These are phyloP conservation scores for Alternaria novae-zelandiae DNA, from an alignment of 2,329 filamentous ascomycete genomes.

Conservation along the genomic window DNA sequence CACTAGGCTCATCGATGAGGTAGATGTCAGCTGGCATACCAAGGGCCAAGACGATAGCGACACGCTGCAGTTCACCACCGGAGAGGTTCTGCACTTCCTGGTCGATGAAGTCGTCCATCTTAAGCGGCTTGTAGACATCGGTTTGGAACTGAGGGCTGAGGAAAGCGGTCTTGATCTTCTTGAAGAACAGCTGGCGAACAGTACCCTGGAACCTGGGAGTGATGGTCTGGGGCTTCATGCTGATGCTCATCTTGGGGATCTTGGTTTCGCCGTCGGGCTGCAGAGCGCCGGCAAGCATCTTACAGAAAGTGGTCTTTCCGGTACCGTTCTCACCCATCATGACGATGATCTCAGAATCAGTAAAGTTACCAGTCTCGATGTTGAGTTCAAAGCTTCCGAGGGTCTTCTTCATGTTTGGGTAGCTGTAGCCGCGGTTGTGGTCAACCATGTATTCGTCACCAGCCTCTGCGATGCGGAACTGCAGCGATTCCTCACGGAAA, in stretches of 20 bases:
- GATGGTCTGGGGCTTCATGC: conserved; percentile 99
- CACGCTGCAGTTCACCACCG: conserved; percentile 98
- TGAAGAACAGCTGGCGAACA: conserved; percentile 97
- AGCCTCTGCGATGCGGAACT: conserved; percentile 91
- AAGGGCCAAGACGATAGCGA: conserved; percentile 95
- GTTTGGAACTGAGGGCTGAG: conserved; percentile 98
- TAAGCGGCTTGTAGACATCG: conserved; percentile 98
- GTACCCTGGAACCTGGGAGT: conserved; percentile 98
- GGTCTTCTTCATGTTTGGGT: conserved; percentile 92
- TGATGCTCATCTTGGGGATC: conserved; percentile 94
- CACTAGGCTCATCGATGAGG: conserved; percentile 87
- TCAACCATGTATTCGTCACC: conserved; percentile 87
- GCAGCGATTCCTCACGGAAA: conserved; percentile 95
- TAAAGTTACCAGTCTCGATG: conserved; percentile 85
- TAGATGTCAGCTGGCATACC: conserved; percentile 97
- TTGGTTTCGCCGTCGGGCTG: conserved; percentile 83
- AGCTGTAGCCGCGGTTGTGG: conserved; percentile 82
- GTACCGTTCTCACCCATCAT: conserved; percentile 99
- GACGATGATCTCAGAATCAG: conserved; percentile 97
- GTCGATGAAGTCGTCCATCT: conserved; percentile 98
- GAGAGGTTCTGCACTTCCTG: conserved; percentile 99
- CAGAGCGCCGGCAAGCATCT: conserved; percentile 88
- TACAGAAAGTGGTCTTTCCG: conserved; percentile 98
- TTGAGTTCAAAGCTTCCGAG: conserved; percentile 85
- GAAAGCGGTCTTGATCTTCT: conserved; percentile 98